A percentile compares a stretch with the other conserved stretches of the same genome.
Conservation (phyloP, 2,329 filamentous ascomycete genomes). For the Colletotrichum cereale region DNA sequence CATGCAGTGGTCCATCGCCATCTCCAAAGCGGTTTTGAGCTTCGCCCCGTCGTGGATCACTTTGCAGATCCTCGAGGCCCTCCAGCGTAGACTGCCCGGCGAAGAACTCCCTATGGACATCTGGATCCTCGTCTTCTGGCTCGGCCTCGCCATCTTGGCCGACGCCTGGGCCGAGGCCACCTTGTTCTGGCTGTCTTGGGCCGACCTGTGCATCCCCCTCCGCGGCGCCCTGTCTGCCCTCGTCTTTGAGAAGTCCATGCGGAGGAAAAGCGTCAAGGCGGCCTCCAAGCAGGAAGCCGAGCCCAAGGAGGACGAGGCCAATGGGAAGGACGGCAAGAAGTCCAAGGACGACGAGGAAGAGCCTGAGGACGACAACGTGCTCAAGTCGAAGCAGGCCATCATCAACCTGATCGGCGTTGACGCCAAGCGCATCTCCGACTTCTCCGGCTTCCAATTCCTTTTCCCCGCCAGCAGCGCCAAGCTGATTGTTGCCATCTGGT, state of each 20-base stretch:
- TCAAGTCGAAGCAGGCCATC: constrained; percentile 73
- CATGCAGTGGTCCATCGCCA: constrained; percentile 70
- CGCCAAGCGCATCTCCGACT: constrained; percentile 75
- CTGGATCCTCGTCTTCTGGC: constrained; percentile 76
- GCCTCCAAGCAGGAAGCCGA: constrained; percentile 60
- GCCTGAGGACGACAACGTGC: constrained; percentile 55
- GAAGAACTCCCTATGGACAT: constrained; percentile 63
- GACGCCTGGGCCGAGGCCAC: constrained; percentile 73
- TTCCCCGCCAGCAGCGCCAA: constrained; percentile 74
- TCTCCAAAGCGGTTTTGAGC: constrained; percentile 68
- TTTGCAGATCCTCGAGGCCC: constrained; percentile 71
- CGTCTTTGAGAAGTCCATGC: constrained; percentile 82
- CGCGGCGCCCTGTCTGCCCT: constrained; percentile 78
- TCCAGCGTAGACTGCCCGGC: constrained; percentile 68
- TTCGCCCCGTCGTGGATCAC: constrained; percentile 80
- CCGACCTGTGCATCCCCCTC: constrained; percentile 73
- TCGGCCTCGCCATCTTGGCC: constrained; percentile 71
- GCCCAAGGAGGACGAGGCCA: constrained; percentile 46
- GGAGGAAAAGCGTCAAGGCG: constrained; percentile 81
- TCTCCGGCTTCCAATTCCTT: constrained; percentile 74
- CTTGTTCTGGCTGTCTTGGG: constrained; percentile 75
- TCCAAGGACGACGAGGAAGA: constrained; percentile 63
- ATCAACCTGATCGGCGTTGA: constrained; percentile 87
- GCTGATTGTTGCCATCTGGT: constrained; percentile 73
- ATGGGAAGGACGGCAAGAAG: constrained; percentile 46